Percentiles rank a stretch among this genome's conserved stretches.
phyloP scores from a whole-genome alignment of 2,329 filamentous ascomycete genomes.

The Ramularia collo-cygni region DNA sequence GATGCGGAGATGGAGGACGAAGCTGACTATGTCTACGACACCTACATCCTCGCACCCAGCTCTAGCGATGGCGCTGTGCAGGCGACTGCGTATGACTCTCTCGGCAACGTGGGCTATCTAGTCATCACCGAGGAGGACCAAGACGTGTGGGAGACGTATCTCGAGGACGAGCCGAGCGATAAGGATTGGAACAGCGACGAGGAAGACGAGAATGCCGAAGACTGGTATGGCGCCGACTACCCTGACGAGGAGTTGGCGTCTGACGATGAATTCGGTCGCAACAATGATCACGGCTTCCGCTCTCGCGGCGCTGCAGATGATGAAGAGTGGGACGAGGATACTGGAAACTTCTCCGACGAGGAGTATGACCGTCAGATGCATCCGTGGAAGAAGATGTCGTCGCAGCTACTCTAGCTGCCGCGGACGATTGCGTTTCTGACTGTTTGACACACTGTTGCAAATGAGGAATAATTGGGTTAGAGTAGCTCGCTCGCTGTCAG shows the following conservation, averaged over 20 bases:
- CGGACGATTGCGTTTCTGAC: slow-evolving; percentile 18
- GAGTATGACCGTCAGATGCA: slow-evolving; percentile 26
- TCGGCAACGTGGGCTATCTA: slow-evolving; percentile 38
- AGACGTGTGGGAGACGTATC: slow-evolving; percentile 51
- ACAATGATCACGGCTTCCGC: slow-evolving; percentile 36
- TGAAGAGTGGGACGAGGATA: slow-evolving; percentile 33
- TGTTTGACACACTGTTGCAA: neutral
- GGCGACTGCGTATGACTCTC: slow-evolving; percentile 24
- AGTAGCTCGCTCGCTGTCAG: slow-evolving; percentile 1
- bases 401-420: too few species aligned
- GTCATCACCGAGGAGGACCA: slow-evolving; percentile 47
- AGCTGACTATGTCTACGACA: slow-evolving; percentile 57
- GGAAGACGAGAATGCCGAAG: slow-evolving; percentile 63
- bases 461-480: neutral
- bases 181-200: slow-evolving; percentile 53
- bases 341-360: slow-evolving; percentile 24
- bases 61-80: slow-evolving; percentile 24
- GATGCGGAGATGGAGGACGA: slow-evolving; percentile 38
- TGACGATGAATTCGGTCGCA: slow-evolving; percentile 55
- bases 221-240: slow-evolving; percentile 73
- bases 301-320: slow-evolving; percentile 32
- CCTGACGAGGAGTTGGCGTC: slow-evolving; percentile 71
- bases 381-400: slow-evolving; percentile 24
- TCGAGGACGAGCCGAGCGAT: slow-evolving; percentile 46
- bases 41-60: slow-evolving; percentile 45